A percentile compares a stretch with the other conserved stretches of the same genome.
Evolutionary conservation across 106 monocot genomes (phyloP).

Genomic region (Agapanthus africanus): DNA sequence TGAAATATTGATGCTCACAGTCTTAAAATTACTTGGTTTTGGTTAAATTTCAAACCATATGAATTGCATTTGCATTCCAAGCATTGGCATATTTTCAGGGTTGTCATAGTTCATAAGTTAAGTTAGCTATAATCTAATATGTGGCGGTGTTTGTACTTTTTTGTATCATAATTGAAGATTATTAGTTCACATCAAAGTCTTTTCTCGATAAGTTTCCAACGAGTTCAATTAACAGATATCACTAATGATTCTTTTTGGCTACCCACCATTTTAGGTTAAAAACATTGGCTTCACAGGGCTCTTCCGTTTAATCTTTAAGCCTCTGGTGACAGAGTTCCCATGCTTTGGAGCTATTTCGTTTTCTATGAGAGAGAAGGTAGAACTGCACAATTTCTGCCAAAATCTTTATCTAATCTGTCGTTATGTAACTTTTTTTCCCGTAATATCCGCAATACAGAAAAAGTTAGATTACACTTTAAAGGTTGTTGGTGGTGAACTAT

Average conservation of each 20-base stretch:
- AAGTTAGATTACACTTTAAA: slow-evolving; percentile 82
- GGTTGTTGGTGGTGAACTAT: slow-evolving; percentile 80
- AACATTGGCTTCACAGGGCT: slow-evolving; percentile 83
- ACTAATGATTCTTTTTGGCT: slow-evolving; percentile 5
- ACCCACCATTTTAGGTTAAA: slow-evolving; percentile 57
- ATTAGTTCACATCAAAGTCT: not conserved
- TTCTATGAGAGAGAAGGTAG: slow-evolving; percentile 91
- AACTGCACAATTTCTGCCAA: slow-evolving; percentile 5
- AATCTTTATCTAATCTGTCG: not conserved
- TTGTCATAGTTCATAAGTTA: no score
- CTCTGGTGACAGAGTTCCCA: slow-evolving; percentile 69
- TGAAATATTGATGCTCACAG: no score
- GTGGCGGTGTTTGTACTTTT: not conserved
- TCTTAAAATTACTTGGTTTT: no score
- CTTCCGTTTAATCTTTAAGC: slow-evolving; percentile 85
- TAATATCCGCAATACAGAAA: slow-evolving; percentile 79
- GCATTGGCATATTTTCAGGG: no score
- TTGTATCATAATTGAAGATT: not conserved
- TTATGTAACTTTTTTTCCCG: no score
- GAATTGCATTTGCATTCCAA: no score
- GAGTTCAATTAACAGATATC: not conserved
- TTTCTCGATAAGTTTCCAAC: not conserved
- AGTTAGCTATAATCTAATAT: not conserved
- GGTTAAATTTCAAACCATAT: no score
- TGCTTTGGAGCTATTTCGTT: slow-evolving; percentile 89